Evolutionary conservation across 257 asterid genomes (phyloP), one percentile per base, ranked within the genome.

Genomic region (Euphrasia confusa): DNA sequence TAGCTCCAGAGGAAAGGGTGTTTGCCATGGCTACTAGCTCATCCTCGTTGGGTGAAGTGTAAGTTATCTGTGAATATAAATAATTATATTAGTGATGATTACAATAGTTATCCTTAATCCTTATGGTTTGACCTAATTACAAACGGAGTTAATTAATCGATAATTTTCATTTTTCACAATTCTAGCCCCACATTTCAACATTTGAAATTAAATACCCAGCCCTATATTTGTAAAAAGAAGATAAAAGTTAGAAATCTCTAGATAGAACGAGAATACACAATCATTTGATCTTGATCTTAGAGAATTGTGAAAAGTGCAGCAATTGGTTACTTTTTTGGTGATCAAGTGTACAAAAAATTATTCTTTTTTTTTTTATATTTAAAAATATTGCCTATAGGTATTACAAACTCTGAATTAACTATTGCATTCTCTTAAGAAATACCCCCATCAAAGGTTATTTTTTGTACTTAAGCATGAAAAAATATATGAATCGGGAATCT

Each of bases 11-110:
- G 30, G 91, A 80, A 2, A 92, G 65, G 10, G 91, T 84, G 70
- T 86, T 89, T 79, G 96, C 99, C 99, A 92, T 92, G 58, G 96
- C 88, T 60, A 92, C 71, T 26, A 92, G 94, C 79, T 92, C 99
- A 61, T 89, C 85, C 77, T 86, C 99, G 59, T 92, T 92, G 37
- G 99, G 99, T 15, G 97, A 92, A 68, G 90, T 79, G 63, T 83
- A 89, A 59, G 79, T 89, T 64, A 92, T 66, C 97, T 92, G 78
- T 30, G 55, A 66, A 66, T 9, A 37, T 11, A 6, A 50, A 78
- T 45, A 66, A 63, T 18, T 21, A 21, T 21, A 21, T 21, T 33
- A 12, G 14, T 13, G 24, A 28, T 10, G 7, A 11, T 55, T 21
- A 53, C 7, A 21, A 53, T 8, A 53, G 8, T 6, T 18, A 10